Conservation (phyloP, 352 stramenopile species). For the Pythium brassicae region DNA sequence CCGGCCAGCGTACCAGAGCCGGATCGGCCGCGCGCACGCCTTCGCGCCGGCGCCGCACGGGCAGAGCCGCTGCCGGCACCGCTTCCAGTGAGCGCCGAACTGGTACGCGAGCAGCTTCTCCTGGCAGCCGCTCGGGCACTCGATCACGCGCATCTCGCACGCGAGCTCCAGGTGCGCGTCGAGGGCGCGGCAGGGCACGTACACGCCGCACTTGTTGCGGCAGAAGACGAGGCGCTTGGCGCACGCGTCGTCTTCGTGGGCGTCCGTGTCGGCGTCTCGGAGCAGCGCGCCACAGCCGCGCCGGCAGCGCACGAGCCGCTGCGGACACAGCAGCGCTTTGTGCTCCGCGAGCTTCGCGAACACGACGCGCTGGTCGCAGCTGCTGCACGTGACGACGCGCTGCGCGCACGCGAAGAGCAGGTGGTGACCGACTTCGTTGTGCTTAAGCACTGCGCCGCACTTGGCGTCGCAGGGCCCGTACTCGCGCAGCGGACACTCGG, state of each 20-base stretch:
- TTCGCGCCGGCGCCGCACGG: conserved; percentile 49
- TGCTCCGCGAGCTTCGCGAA: conserved; percentile 39
- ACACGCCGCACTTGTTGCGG: conserved; percentile 45
- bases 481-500: conserved; percentile 51
- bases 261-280: conserved; percentile 29
- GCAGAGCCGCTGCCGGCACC: conserved; percentile 61
- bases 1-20: conserved; percentile 40
- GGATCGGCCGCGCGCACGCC: conserved; percentile 50
- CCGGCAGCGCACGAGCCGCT: conserved; percentile 48
- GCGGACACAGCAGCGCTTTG: conserved; percentile 34
- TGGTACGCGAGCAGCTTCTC: conserved; percentile 60
- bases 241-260: conserved; percentile 49
- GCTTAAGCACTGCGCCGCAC: conserved; percentile 35
- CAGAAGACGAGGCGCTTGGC: conserved; percentile 40
- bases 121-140: conserved; percentile 53
- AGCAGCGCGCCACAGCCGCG: conserved; percentile 45
- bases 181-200: conserved; percentile 27
- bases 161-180: conserved; percentile 35
- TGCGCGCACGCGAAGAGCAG: conserved; percentile 47
- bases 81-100: conserved; percentile 47
- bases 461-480: conserved; percentile 41
- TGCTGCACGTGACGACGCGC: conserved; percentile 39
- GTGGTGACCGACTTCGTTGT: conserved; percentile 59
- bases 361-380: conserved; percentile 35
- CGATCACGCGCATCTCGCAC: conserved; percentile 55